Base-by-base conservation (phyloP, 306 rosid species). In the Rosa lucieae region DNA sequence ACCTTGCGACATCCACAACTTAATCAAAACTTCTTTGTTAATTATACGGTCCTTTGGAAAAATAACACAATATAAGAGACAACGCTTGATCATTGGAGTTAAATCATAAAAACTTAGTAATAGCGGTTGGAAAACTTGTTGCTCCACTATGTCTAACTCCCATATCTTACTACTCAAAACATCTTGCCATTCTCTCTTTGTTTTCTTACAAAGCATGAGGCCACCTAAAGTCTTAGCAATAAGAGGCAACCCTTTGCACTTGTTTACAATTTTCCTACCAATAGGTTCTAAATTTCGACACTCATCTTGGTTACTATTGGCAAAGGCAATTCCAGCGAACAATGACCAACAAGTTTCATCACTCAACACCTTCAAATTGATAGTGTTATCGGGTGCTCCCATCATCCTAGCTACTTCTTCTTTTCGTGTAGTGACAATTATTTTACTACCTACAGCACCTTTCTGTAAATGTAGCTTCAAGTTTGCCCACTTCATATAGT, bases 221-320 rank as follows among this genome's bases (percentile, higher is more conserved):
- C 75, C 18, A 43, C 75, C 79, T 12, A 80, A 75, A 6, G 42
- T 6, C 40, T 80, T 80, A 18, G 79, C 83, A 66, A 12, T 43
- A 17, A 80, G 79, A 52, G 83, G 79, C 21, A 80, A 26, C 37
- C 37, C 37, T 32, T 32, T 32, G 37, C 37, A 32, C 73, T 65
- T 80, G 4, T 39, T 48, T 0, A 70, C 83, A 73, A 80, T 80
- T 26, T 72, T 14, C 9, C 18, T n/a, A 58, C 65, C 65, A 58
- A 58, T 23, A 21, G 32, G 35, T 21, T 58, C 65, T 9, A n/a
- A 58, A 21, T 3, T 3, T 21, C 23, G 9, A 10, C 35, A n/a
- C 13, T 58, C 65, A 23, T 58, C 32, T 23, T 23, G 20, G 6
- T 21, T 21, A 9, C 4, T 58, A 58, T 58, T 3, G 14, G 65